Evolutionary conservation across 768 basidiomycete genomes (phyloP), one percentile per base, ranked within the genome.

Genomic region (Amanita rubescens): DNA sequence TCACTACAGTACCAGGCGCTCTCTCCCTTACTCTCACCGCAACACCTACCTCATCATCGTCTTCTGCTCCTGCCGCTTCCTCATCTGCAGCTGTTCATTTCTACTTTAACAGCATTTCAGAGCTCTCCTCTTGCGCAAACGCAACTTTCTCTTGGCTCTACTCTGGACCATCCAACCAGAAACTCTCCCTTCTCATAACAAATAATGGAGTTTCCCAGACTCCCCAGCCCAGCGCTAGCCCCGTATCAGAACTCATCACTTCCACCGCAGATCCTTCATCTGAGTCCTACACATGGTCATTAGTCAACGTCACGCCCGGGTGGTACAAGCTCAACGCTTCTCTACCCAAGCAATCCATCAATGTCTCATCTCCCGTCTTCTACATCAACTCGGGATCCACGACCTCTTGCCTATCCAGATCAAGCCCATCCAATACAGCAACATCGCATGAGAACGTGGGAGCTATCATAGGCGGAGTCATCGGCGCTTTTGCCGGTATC

Each of bases 401-500:
- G 55, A 65, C 60, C n/a, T 69, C 72, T 11, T 75, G 75, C 46
- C 51, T 74, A 24, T 17, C 53, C 11, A 33, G 30, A 12, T 37
- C 59, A 7, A 32, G 30, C 32, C 53, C 7, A 46, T 32, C 51
- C 5, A 1, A 12, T 2, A 32, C 3, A 3, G 57, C 69, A 10
- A 49, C 45, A 14, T 55, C 60, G 2, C 48, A 38, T 3, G 60
- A 65, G 6, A 74, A 75, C 35, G 64, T 66, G 1, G 76, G 72
- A 0, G 69, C 71, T 7, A 76, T 85, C 24, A 75, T 72, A 5
- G 85, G 82, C 1, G 75, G 75, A 22, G 72, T 77, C 17, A 57
- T 84, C 3, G 82, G 78, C 4, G 27, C 27, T 30, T 77, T 71
- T 2, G 59, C 72, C 2, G 74, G 65, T 12, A 51, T 80, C 30